Base-by-base conservation (phyloP, 768 basidiomycete genomes). In the Suillus decipiens region DNA sequence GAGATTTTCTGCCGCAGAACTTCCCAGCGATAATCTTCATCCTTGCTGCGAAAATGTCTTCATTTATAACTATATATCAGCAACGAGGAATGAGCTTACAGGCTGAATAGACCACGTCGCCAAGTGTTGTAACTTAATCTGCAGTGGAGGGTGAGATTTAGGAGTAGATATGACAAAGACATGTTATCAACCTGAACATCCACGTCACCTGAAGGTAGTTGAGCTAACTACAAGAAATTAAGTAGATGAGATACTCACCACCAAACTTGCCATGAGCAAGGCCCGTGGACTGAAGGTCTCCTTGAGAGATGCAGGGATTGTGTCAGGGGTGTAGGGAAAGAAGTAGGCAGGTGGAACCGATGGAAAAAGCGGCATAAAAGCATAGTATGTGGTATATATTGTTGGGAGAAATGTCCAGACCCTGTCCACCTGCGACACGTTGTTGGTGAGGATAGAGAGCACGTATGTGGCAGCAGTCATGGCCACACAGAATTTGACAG, bases 21-120 rank as follows among this genome's bases (percentile, higher is more conserved):
- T 2, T 80, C 85, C 93, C 96, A 98, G 33, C 96, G 89, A 70
- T 98, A 98, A 74, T 97, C 95, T 74, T 96, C 95, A 31, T 92
- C 92, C 33, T 84, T 81, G 8, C 90, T 93, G 63, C 33, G 42
- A 2, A 63, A 5, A 61, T 7, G 28, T 51, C 48, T 57, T 33
- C 50, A 64, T n/a, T 9, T 48, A 4, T 19, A 6, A 24, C n/a
- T 12, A 19, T 12, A 19, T 39, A 33, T 57, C 39, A 24, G 2
- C 15, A 39, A 24, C 10, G 47, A 54, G 24, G 19, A 17, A 22
- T 39, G 47, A 4, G 75, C 87, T 62, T 68, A 92, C 90, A 88
- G 73, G 56, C 75, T 82, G 70, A 93, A 94, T 7, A 96, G 79
- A 3, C 93, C 96, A 58, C 96, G 84, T 41, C 94, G 81, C 74